Percentiles rank a stretch among this genome's conserved stretches.
These are phyloP conservation scores for Blastobotrys petasosporus DNA, from an alignment of 1,139 yeast species.

Conservation along the genomic window DNA sequence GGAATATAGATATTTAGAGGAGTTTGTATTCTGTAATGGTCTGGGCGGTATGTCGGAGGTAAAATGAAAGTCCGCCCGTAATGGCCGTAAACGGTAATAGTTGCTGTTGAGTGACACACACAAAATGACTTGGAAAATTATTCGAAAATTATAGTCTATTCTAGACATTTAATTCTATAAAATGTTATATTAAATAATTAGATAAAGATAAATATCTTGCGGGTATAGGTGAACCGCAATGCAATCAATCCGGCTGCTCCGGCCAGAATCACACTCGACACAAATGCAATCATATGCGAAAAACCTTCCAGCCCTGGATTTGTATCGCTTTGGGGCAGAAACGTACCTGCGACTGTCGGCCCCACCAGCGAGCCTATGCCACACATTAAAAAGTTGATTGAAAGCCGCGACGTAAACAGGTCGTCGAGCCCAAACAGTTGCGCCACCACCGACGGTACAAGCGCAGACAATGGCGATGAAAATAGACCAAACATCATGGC, in stretches of 20 bases:
- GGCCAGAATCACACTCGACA: constrained; percentile 10
- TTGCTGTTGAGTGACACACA: too few species aligned
- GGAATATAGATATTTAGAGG: too few species aligned
- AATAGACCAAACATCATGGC: constrained; percentile 43
- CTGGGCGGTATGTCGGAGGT: too few species aligned
- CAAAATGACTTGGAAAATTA: too few species aligned
- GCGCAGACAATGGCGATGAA: constrained; percentile 35
- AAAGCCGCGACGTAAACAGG: constrained; percentile 36
- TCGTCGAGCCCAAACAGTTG: constrained; percentile 46
- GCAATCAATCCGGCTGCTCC: constrained; percentile 14
- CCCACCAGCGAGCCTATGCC: constrained; percentile 41
- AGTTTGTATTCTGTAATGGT: too few species aligned
- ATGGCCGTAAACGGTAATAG: too few species aligned
- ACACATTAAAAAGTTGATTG: constrained; percentile 53
- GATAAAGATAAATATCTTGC: constrained; percentile 21
- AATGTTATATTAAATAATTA: constrained; percentile 7
- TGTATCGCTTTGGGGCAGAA: constrained; percentile 20
- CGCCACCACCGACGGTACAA: constrained; percentile 34
- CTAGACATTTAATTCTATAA: too few species aligned
- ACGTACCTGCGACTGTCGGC: constrained; percentile 45
- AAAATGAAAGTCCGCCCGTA: too few species aligned
- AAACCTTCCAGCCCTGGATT: constrained; percentile 6
- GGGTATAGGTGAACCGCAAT: constrained; percentile 17
- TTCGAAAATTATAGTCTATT: too few species aligned
- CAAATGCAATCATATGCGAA: constrained; percentile 1